phyloP scores from a whole-genome alignment of 2,329 filamentous ascomycete species.

The Alternaria postmessia region DNA sequence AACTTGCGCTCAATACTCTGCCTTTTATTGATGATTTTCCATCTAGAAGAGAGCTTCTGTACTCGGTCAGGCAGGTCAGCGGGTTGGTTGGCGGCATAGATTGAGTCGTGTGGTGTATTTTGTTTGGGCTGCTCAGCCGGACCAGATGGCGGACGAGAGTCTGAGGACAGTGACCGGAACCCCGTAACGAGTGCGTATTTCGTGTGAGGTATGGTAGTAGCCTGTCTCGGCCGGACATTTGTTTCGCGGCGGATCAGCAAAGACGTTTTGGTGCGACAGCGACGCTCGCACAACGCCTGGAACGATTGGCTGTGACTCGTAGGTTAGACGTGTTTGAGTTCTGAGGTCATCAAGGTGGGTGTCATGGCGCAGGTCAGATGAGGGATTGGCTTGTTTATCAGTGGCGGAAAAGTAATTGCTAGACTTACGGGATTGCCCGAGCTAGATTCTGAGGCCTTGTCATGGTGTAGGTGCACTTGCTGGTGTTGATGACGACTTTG shows the following conservation, averaged over 20 bases:
- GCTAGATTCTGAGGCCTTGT: conserved; percentile 19
- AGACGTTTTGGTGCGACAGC: conserved; percentile 21
- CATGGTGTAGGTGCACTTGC: conserved; percentile 4
- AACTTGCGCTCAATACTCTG: conserved; percentile 41
- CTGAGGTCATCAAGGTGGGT: conserved; percentile 37
- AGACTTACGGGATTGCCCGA: conserved; percentile 38
- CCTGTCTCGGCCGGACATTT: background rate
- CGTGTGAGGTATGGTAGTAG: background rate
- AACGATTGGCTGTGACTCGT: conserved; percentile 21
- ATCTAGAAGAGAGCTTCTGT: conserved; percentile 30
- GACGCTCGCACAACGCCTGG: conserved; percentile 11
- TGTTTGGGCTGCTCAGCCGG: conserved; percentile 1
- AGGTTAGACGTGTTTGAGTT: conserved; percentile 33
- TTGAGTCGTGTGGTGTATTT: conserved; percentile 20
- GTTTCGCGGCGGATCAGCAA: conserved; percentile 3
- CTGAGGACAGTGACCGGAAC: conserved; percentile 4
- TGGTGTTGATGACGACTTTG: background rate
- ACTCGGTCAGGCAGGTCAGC: conserved; percentile 37
- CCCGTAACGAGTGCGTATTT: background rate
- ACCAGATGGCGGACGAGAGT: conserved; percentile 2
- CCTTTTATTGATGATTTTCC: conserved; percentile 33
- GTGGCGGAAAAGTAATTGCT: conserved; percentile 9
- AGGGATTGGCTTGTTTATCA: conserved; percentile 30
- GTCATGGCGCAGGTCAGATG: conserved; percentile 20
- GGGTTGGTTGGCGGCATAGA: conserved; percentile 42